Conservation (phyloP, 768 basidiomycete genomes). For the Russula griseocarnosa region DNA sequence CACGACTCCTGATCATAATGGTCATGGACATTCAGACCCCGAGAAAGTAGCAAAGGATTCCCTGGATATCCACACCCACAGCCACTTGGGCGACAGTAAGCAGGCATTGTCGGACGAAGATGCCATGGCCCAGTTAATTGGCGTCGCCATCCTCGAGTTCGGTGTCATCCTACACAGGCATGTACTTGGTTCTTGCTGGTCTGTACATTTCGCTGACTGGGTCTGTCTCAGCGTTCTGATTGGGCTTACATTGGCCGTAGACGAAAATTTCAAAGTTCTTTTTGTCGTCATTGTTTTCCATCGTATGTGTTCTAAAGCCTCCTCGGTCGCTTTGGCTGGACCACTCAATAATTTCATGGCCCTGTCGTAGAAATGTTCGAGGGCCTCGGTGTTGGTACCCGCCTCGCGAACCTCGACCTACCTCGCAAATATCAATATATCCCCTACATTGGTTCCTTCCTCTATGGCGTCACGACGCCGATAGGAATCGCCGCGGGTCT, state of each 20-base stretch:
- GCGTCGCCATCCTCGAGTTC: slow-evolving; percentile 89
- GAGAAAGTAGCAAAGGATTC: slow-evolving; percentile 11
- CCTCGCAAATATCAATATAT: slow-evolving; percentile 51
- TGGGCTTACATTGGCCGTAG: slow-evolving; percentile 91
- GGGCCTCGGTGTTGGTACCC: slow-evolving; percentile 88
- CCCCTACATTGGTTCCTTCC: slow-evolving; percentile 53
- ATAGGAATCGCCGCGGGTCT: slow-evolving; percentile 85
- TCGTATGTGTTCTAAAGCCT: slow-evolving; percentile 51
- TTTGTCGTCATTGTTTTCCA: slow-evolving; percentile 90
- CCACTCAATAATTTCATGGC: not conserved
- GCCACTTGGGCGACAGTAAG: slow-evolving; percentile 28
- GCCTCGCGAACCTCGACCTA: slow-evolving; percentile 72
- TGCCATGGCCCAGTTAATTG: slow-evolving; percentile 67
- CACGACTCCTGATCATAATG: not conserved
- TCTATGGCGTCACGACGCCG: slow-evolving; percentile 80
- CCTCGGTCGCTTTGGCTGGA: not conserved
- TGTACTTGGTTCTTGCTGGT: not conserved
- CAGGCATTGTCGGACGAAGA: slow-evolving; percentile 32
- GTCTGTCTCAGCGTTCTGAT: slow-evolving; percentile 59
- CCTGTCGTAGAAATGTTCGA: slow-evolving; percentile 78
- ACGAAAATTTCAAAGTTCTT: slow-evolving; percentile 72
- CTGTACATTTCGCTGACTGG: not conserved
- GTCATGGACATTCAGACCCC: not conserved
- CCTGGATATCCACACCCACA: slow-evolving; percentile 31
- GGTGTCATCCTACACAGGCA: slow-evolving; percentile 85